phyloP scores from a whole-genome alignment of 1,139 yeast genomes.

The Taphrina pruni region DNA sequence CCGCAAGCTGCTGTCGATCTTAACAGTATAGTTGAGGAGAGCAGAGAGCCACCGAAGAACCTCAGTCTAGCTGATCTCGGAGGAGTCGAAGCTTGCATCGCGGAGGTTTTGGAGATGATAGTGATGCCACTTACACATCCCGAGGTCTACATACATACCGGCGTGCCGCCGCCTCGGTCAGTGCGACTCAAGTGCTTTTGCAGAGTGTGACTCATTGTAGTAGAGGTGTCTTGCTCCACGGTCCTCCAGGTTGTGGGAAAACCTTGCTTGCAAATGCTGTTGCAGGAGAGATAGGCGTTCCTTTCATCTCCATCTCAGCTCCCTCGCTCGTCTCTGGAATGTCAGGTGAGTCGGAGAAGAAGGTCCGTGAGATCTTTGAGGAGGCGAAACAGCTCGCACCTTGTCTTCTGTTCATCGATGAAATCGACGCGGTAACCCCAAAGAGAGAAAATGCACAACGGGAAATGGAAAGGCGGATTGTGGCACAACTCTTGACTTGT shows the following conservation, averaged over 20 bases:
- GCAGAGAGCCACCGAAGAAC: slow-evolving; percentile 70
- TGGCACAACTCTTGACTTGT: slow-evolving; percentile 89
- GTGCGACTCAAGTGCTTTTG: neutral
- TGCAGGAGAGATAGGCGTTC: slow-evolving; percentile 85
- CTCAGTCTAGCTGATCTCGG: slow-evolving; percentile 75
- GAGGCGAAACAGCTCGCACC: slow-evolving; percentile 93
- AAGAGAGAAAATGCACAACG: slow-evolving; percentile 97
- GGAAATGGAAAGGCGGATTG: slow-evolving; percentile 97
- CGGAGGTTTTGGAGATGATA: slow-evolving; percentile 84
- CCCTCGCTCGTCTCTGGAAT: slow-evolving; percentile 98
- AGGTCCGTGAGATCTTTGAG: slow-evolving; percentile 86
- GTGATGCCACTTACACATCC: slow-evolving; percentile 94
- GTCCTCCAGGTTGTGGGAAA: slow-evolving; percentile 99
- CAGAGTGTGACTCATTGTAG: neutral
- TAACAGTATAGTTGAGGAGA: slow-evolving; percentile 47
- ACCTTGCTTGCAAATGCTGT: slow-evolving; percentile 94
- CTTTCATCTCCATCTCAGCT: slow-evolving; percentile 88
- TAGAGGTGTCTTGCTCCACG: slow-evolving; percentile 88
- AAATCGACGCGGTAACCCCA: slow-evolving; percentile 97
- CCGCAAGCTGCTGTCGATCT: neutral
- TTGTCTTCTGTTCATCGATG: slow-evolving; percentile 89
- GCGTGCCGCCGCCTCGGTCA: slow-evolving; percentile 84
- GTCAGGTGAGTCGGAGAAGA: slow-evolving; percentile 99
- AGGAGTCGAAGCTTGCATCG: slow-evolving; percentile 82
- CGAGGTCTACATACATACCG: slow-evolving; percentile 82